Base-by-base conservation (phyloP, 371 early-diverging fungal species). In the Batrachochytrium dendrobatidis region DNA sequence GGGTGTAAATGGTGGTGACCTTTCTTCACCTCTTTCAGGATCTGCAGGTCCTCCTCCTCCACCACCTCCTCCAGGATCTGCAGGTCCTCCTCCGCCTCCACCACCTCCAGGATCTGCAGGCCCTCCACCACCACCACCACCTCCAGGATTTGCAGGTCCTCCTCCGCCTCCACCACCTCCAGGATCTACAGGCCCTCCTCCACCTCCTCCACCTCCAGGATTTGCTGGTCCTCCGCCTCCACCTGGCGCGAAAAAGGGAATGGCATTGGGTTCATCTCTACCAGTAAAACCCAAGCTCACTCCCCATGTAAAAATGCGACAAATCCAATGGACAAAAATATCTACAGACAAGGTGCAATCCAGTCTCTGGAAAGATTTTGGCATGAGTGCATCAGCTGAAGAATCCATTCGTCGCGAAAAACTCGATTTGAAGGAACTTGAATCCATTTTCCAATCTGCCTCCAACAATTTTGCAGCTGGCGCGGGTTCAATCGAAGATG, bases 401-500 rank as follows among this genome's bases (percentile, higher is more conserved):
- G 64, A 65, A 39, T 3, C 34, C 31, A 30, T 63, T 30, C 44
- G 65, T 20, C n/a, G 30, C 25, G 64, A 64, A 18, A 65, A 60
- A 44, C 25, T 74, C 20, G 68, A 72, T 56, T 17, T 62, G 17
- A 43, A 34, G 35, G 74, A 74, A 52, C 39, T 74, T 7, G 71
- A 74, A 33, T 34, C 51, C 12, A 34, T 75, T 35, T 73, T 80
- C 33, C 75, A 77, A 48, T 62, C 46, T 18, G 44, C 24, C 6
- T n/a, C 58, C 3, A 34, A n/a, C 15, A 39, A 39, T n/a, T n/a
- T 39, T 12, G 39, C 39, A 39, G n/a, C n/a, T n/a, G n/a, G n/a
- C n/a, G n/a, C n/a, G n/a, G n/a, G n/a, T n/a, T n/a, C n/a, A n/a
- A n/a, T n/a, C n/a, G 39, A 39, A 12, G 39, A 39, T 39, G n/a